Percentiles rank a stretch among this genome's conserved stretches.
phyloP scores from a whole-genome alignment of 2,329 filamentous ascomycete genomes.

The Colletotrichum sojae region DNA sequence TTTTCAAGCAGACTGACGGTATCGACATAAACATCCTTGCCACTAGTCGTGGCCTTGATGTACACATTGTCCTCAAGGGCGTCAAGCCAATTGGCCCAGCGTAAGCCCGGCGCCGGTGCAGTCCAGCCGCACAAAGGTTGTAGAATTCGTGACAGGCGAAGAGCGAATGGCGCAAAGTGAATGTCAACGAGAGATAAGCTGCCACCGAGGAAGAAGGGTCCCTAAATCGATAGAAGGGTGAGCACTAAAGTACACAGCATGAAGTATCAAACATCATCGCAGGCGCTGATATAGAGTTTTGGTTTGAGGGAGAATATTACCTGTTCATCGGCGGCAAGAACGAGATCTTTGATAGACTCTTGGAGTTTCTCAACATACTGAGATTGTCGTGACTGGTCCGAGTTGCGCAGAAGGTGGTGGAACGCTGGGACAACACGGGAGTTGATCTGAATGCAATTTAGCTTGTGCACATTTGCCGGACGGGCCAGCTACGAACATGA shows the following conservation, averaged over 20 bases:
- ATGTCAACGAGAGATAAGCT: slow-evolving; percentile 77
- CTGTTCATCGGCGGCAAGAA: slow-evolving; percentile 63
- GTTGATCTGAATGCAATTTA: slow-evolving; percentile 70
- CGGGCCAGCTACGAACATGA: slow-evolving; percentile 68
- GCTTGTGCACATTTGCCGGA: neutral
- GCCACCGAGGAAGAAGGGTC: slow-evolving; percentile 77
- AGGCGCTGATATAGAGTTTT: neutral
- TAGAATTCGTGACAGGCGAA: slow-evolving; percentile 77
- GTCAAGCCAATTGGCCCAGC: slow-evolving; percentile 79
- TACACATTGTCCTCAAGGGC: slow-evolving; percentile 76
- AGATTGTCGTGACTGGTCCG: slow-evolving; percentile 71
- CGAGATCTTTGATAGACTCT: slow-evolving; percentile 69
- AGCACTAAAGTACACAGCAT: neutral
- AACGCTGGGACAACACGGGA: slow-evolving; percentile 82
- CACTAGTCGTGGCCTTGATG: slow-evolving; percentile 77
- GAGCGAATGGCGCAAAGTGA: slow-evolving; percentile 81
- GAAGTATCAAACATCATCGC: neutral
- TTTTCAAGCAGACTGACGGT: slow-evolving; percentile 69
- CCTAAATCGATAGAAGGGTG: slow-evolving; percentile 50
- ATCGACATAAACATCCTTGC: slow-evolving; percentile 65
- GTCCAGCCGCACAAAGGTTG: slow-evolving; percentile 77
- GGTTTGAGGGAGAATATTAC: slow-evolving; percentile 44
- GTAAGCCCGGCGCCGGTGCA: slow-evolving; percentile 69
- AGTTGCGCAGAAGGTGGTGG: slow-evolving; percentile 79
- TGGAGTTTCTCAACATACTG: slow-evolving; percentile 74